phyloP scores from a whole-genome alignment of 1,284 basidiomycete genomes.

The Cutaneotrichosporon sp. region DNA sequence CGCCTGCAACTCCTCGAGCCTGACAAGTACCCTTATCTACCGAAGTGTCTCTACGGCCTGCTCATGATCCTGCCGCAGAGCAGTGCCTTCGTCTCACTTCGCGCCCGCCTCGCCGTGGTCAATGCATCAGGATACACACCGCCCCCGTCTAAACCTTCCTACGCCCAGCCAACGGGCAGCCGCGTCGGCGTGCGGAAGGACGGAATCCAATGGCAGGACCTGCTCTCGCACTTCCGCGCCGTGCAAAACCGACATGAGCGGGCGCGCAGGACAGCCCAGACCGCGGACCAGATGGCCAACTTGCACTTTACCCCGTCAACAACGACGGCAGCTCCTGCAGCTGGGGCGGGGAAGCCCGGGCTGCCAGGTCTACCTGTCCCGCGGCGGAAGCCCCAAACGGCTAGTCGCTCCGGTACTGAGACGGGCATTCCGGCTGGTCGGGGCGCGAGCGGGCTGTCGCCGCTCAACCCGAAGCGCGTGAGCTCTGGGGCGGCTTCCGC shows the following conservation, averaged over 20 bases:
- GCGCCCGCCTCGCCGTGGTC: conserved; percentile 89
- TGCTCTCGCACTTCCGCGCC: conserved; percentile 73
- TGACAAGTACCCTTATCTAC: conserved; percentile 89
- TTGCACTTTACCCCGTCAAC: conserved; percentile 41
- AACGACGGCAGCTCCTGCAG: conserved; percentile 32
- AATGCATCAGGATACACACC: conserved; percentile 91
- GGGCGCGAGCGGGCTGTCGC: conserved; percentile 31
- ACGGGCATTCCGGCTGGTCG: background rate
- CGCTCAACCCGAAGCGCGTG: conserved; percentile 41
- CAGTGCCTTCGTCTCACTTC: conserved; percentile 88
- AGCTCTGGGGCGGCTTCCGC: conserved; percentile 20
- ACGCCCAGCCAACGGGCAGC: conserved; percentile 44
- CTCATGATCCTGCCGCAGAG: conserved; percentile 97
- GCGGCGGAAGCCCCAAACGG: conserved; percentile 15
- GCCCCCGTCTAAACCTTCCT: conserved; percentile 11
- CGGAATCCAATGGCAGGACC: conserved; percentile 90
- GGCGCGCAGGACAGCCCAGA: conserved; percentile 57
- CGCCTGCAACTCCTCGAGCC: conserved; percentile 95
- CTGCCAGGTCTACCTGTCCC: conserved; percentile 7
- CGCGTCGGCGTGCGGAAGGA: conserved; percentile 73
- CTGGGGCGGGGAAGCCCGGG: conserved; percentile 3
- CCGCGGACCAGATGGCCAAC: conserved; percentile 20
- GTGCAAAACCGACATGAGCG: conserved; percentile 84
- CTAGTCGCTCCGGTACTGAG: conserved; percentile 1
- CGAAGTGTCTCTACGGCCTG: conserved; percentile 96